phyloP scores from a whole-genome alignment of 108 stramenopile species.

The Parietichytrium sp. region DNA sequence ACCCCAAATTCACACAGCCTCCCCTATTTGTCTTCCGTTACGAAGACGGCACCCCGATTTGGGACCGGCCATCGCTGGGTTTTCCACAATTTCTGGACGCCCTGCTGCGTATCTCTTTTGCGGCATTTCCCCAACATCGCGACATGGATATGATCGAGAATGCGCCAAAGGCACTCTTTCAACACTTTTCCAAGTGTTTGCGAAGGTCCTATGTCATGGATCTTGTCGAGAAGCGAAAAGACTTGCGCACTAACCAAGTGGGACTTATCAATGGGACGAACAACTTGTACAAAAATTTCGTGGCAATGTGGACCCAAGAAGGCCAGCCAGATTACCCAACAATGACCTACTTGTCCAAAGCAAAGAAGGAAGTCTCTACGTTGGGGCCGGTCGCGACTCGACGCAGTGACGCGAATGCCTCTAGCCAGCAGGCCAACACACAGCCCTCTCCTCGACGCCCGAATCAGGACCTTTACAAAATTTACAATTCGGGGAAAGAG shows the following conservation, averaged over 20 bases:
- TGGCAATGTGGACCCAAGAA: conserved; percentile 18
- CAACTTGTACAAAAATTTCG: neutral
- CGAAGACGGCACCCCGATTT: neutral
- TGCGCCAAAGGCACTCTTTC: neutral
- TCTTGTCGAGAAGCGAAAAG: neutral
- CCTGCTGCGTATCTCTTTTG: neutral
- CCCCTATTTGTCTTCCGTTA: too few species aligned
- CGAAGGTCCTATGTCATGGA: conserved; percentile 23
- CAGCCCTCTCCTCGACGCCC: too few species aligned
- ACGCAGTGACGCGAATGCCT: too few species aligned
- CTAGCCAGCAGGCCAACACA: too few species aligned
- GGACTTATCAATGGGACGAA: neutral
- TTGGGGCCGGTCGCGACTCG: neutral
- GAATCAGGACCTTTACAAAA: too few species aligned
- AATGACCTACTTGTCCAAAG: neutral
- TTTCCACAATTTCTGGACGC: conserved; percentile 9
- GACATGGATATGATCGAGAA: neutral
- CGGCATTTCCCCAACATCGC: neutral
- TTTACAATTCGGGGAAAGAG: neutral
- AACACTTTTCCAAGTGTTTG: conserved; percentile 33
- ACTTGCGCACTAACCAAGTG: neutral
- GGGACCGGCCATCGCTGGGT: neutral
- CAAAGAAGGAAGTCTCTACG: neutral
- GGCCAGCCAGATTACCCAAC: conserved; percentile 22
- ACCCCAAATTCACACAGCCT: too few species aligned